Percentiles rank a stretch among this genome's conserved stretches.
Conservation (phyloP, 495 filamentous ascomycete species). For the Neurospora sp. region DNA sequence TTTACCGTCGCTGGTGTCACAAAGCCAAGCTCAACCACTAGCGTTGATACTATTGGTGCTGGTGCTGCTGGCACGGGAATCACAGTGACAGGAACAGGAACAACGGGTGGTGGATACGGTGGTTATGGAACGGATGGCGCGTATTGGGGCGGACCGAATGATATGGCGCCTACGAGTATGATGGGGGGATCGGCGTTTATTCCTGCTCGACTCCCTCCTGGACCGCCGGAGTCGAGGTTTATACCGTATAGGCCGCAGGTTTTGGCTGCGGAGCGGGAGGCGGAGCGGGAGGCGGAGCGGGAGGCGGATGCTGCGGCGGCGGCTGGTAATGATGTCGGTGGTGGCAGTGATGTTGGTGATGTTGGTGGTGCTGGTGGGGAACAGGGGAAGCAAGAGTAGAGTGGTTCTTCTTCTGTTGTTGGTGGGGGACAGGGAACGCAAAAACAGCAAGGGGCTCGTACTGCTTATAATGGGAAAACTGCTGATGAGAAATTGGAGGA, state of each 20-base stretch:
- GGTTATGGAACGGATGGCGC: not conserved
- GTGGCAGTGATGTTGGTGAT: not conserved
- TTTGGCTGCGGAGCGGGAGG: not conserved
- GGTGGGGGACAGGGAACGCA: not conserved
- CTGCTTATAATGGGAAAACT: too few species aligned
- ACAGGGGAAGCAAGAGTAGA: not conserved
- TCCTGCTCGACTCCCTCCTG: not conserved
- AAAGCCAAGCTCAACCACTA: not conserved
- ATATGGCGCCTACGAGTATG: not conserved
- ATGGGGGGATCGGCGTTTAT: not conserved
- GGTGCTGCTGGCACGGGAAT: not conserved
- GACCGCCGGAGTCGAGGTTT: not conserved
- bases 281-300: not conserved
- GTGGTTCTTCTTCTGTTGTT: not conserved
- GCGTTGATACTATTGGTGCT: not conserved
- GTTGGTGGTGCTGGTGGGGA: not conserved
- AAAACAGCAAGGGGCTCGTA: too few species aligned
- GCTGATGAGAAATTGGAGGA: too few species aligned
- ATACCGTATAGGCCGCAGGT: not conserved
- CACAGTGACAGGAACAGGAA: not conserved
- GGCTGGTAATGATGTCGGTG: not conserved
- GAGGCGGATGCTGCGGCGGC: not conserved
- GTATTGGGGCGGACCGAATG: not conserved
- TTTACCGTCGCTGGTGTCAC: not conserved
- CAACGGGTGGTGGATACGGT: not conserved